Conservation (phyloP, 108 stramenopile species). For the Nitzschia putrida region DNA sequence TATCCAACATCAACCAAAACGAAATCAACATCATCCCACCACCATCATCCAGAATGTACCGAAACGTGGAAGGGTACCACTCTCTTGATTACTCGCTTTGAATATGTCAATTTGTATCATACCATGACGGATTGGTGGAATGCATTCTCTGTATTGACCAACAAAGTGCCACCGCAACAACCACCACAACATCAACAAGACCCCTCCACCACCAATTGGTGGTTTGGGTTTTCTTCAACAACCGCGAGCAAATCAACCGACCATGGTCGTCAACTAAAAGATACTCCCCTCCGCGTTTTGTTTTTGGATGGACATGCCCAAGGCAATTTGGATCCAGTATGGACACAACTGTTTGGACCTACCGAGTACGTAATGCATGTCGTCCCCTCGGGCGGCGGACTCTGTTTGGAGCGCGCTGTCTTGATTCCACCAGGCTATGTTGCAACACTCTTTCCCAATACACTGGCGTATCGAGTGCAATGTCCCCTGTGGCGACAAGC, state of each 20-base stretch:
- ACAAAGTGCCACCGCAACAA: too few relatives aligned
- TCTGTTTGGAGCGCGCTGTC: constrained; percentile 44
- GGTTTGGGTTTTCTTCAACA: not conserved
- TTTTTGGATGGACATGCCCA: constrained; percentile 55
- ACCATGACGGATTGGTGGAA: constrained; percentile 51
- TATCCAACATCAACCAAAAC: constrained; percentile 27
- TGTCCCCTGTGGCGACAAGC: constrained; percentile 8
- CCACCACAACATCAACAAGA: not conserved
- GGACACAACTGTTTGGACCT: constrained; percentile 39
- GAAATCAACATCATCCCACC: not conserved
- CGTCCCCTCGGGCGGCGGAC: constrained; percentile 12
- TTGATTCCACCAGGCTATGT: constrained; percentile 48
- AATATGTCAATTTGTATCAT: constrained; percentile 55
- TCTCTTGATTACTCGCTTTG: constrained; percentile 46
- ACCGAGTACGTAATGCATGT: constrained; percentile 24
- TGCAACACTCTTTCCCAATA: constrained; percentile 17
- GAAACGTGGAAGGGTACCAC: constrained; percentile 31
- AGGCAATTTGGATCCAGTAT: constrained; percentile 38
- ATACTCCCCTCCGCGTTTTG: constrained; percentile 28
- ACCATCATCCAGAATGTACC: constrained; percentile 9
- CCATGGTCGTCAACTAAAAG: not conserved
- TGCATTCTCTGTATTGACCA: constrained; percentile 30
- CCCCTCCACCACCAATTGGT: not conserved
- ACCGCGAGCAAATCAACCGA: not conserved
- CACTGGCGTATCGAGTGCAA: not conserved